phyloP scores from a whole-genome alignment of 2,329 filamentous ascomycete species.

The Colletotrichum sp. region DNA sequence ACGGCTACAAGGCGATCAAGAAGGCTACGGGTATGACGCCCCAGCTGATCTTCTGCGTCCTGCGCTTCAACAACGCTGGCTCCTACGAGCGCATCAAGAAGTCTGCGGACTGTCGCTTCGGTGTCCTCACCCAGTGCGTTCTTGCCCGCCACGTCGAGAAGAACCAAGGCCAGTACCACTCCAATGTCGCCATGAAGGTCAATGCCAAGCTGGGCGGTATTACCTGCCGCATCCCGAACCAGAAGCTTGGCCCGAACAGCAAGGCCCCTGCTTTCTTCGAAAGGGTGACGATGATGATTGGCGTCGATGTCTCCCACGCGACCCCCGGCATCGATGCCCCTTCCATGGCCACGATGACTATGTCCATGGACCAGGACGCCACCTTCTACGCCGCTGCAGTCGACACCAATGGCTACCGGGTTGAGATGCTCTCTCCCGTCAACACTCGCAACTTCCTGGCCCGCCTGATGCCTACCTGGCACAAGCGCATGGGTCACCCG shows the following conservation, averaged over 20 bases:
- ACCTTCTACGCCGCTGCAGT: constrained; percentile 80
- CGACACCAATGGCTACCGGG: constrained; percentile 82
- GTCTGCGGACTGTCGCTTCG: constrained; percentile 82
- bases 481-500: constrained; percentile 50
- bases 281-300: constrained; percentile 64
- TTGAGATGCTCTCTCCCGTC: constrained; percentile 75
- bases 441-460: constrained; percentile 73
- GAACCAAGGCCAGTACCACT: constrained; percentile 82
- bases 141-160: constrained; percentile 72
- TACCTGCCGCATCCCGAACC: constrained; percentile 57
- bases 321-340: constrained; percentile 69
- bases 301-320: constrained; percentile 88
- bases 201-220: constrained; percentile 93
- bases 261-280: constrained; percentile 41
- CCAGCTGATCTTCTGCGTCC: constrained; percentile 80
- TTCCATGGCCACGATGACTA: constrained; percentile 87
- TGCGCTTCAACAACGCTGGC: constrained; percentile 72
- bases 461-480: constrained; percentile 70
- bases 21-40: constrained; percentile 62
- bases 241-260: constrained; percentile 17
- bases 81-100: constrained; percentile 90
- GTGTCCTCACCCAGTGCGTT: constrained; percentile 85
- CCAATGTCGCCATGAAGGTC: constrained; percentile 95
- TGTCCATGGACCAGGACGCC: constrained; percentile 75
- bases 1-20: constrained; percentile 61